Evolutionary conservation across 208 protist genomes (phyloP).

Genomic region (Acanthamoeba sp.): DNA sequence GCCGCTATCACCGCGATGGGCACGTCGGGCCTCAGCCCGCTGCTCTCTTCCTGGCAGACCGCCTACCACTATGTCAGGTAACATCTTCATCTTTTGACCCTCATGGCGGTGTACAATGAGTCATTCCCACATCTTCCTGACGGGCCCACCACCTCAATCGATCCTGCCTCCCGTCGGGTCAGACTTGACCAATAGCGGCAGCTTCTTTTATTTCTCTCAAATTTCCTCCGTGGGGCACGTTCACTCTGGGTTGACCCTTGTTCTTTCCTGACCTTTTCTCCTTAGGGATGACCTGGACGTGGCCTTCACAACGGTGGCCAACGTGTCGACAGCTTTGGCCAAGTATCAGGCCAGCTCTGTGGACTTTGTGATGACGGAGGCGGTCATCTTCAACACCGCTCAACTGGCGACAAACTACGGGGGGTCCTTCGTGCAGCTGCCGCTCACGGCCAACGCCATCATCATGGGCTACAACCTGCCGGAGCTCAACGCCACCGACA

Average conservation of each 20-base stretch:
- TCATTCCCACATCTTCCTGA: no score
- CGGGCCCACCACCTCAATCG: no score
- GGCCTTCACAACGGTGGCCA: not conserved
- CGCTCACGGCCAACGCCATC: constrained; percentile 14
- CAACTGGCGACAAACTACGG: not conserved
- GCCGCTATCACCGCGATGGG: not conserved
- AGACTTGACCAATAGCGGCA: no score
- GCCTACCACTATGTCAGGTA: not conserved
- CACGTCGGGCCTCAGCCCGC: not conserved
- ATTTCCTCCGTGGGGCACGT: no score
- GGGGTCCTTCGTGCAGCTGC: constrained; percentile 7
- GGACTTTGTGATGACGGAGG: constrained; percentile 21
- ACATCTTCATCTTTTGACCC: no score
- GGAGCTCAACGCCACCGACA: constrained; percentile 9
- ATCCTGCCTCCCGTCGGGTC: no score
- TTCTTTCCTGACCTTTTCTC: no score
- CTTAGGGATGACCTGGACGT: not conserved
- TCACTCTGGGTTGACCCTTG: no score
- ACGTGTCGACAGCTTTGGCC: not conserved
- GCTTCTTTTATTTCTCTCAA: no score
- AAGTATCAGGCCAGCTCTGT: not conserved
- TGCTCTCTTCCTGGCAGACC: not conserved
- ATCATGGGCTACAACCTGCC: constrained; percentile 12
- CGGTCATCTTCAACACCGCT: not conserved
- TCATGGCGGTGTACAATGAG: no score